These are phyloP conservation scores for Ceratocystis huliohia DNA, from an alignment of 2,329 filamentous ascomycete species.

Conservation along the genomic window DNA sequence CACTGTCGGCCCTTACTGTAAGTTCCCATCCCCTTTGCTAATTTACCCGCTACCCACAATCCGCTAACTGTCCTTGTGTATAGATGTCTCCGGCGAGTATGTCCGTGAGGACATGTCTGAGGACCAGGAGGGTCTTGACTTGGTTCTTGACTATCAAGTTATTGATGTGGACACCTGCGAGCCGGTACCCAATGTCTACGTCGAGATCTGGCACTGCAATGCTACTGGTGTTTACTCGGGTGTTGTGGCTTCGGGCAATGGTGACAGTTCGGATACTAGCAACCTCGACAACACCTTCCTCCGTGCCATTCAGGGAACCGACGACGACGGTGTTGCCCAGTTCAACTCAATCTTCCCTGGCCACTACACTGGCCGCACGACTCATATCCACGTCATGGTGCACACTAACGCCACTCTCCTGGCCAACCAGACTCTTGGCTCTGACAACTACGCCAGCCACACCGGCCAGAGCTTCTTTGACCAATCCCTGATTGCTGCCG, in stretches of 20 bases:
- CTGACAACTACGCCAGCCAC: conserved; percentile 39
- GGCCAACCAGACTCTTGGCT: conserved; percentile 38
- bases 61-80: not conserved
- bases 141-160: conserved; percentile 34
- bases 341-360: conserved; percentile 35
- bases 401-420: conserved; percentile 29
- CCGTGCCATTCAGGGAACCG: conserved; percentile 32
- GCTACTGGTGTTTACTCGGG: conserved; percentile 36
- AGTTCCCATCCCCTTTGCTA: conserved; percentile 7
- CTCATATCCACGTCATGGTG: conserved; percentile 32
- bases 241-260: conserved; percentile 29
- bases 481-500: conserved; percentile 38
- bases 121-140: conserved; percentile 30
- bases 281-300: conserved; percentile 30
- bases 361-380: conserved; percentile 32
- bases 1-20: conserved; percentile 38
- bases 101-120: conserved; percentile 33
- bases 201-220: conserved; percentile 37
- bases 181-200: conserved; percentile 30
- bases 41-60: not conserved
- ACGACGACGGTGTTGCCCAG: conserved; percentile 31
- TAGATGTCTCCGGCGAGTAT: conserved; percentile 29
- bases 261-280: conserved; percentile 24
- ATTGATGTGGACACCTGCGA: conserved; percentile 33
- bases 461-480: conserved; percentile 53